A percentile compares a stretch with the other conserved stretches of the same genome.
phyloP scores from a whole-genome alignment of 1,139 yeast genomes.

The Hansenula sp. region DNA sequence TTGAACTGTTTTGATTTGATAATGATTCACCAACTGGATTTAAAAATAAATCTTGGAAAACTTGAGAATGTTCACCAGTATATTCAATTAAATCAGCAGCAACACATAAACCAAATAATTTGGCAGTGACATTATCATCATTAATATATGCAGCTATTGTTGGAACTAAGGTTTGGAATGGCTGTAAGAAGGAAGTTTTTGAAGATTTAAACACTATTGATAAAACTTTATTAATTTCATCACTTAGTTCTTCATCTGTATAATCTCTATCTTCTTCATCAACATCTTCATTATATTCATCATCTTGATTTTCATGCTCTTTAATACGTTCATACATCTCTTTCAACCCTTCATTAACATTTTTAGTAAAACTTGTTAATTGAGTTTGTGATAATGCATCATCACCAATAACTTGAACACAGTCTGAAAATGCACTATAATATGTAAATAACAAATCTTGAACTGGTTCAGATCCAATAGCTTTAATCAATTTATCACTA shows the following conservation, averaged over 20 bases:
- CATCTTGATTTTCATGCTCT: constrained; percentile 65
- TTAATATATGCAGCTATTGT: constrained; percentile 48
- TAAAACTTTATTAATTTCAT: constrained; percentile 77
- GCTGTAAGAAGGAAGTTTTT: constrained; percentile 54
- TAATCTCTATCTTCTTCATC: constrained; percentile 84
- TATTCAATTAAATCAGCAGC: constrained; percentile 78
- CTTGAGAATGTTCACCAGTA: constrained; percentile 64
- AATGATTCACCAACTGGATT: constrained; percentile 62
- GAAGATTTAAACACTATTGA: constrained; percentile 69
- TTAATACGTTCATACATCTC: constrained; percentile 72
- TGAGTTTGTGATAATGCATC: constrained; percentile 55
- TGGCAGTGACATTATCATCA: constrained; percentile 64
- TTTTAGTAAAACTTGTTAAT: constrained; percentile 51
- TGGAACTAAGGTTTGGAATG: constrained; percentile 57
- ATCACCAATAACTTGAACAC: constrained; percentile 64
- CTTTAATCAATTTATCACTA: constrained; percentile 62
- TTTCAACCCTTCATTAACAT: constrained; percentile 56
- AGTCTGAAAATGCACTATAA: constrained; percentile 67
- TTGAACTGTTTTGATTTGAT: constrained; percentile 61
- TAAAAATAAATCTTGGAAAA: constrained; percentile 61
- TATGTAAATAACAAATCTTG: constrained; percentile 79
- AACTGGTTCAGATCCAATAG: constrained; percentile 73
- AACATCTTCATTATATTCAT: constrained; percentile 47
- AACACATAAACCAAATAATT: constrained; percentile 76
- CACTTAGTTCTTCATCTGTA: constrained; percentile 84